These are phyloP conservation scores for Aspergillus bombycis DNA, from an alignment of 2,329 filamentous ascomycete species.

Conservation along the genomic window DNA sequence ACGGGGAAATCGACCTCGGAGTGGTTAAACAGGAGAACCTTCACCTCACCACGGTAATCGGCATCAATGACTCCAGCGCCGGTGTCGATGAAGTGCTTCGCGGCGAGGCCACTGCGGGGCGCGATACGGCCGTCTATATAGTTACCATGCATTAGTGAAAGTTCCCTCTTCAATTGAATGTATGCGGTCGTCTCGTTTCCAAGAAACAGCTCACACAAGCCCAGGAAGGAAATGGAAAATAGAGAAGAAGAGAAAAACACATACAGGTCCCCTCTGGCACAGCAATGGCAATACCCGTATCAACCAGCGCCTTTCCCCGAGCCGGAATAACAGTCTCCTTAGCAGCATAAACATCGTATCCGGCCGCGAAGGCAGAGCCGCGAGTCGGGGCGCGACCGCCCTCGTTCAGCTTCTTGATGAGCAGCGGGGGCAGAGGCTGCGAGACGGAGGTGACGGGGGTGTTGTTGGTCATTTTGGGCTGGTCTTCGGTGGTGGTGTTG, in stretches of 20 bases:
- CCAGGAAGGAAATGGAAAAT: background rate
- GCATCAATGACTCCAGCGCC: constrained; percentile 97
- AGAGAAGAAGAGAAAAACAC: constrained; percentile 46
- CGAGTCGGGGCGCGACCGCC: constrained; percentile 82
- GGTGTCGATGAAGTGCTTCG: constrained; percentile 94
- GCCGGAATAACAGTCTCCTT: constrained; percentile 75
- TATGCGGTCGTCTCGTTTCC: background rate
- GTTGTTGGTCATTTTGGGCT: constrained; percentile 30
- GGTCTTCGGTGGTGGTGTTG: constrained; percentile 25
- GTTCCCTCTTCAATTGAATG: background rate
- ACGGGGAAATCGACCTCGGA: constrained; percentile 78
- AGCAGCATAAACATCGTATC: constrained; percentile 88
- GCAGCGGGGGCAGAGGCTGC: constrained; percentile 62
- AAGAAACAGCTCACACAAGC: background rate
- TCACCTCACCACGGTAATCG: constrained; percentile 92
- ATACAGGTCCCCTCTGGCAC: constrained; percentile 87
- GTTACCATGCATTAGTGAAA: background rate
- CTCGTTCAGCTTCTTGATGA: constrained; percentile 84
- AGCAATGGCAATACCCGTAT: constrained; percentile 88
- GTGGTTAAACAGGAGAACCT: constrained; percentile 94
- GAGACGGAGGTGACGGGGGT: constrained; percentile 39
- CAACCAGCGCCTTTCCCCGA: constrained; percentile 81
- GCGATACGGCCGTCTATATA: constrained; percentile 79
- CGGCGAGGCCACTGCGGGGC: constrained; percentile 85
- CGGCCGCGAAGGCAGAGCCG: constrained; percentile 85